Evolutionary conservation across 108 stramenopile species (phyloP).

Genomic region (Hondaea fermentalgiana): DNA sequence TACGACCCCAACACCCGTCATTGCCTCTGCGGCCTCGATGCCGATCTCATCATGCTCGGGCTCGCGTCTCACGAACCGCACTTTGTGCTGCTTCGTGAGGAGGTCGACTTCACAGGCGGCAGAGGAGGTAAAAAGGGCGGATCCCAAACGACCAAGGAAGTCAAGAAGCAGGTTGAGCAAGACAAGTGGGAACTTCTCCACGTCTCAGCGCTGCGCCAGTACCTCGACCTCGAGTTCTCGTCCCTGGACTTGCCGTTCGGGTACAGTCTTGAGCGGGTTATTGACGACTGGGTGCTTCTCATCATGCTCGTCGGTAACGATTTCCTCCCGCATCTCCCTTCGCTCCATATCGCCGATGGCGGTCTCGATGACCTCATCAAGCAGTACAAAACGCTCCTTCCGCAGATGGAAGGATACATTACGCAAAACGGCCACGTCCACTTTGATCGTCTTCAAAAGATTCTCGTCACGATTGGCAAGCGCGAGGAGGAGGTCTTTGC

Average conservation of each 20-base stretch:
- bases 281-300: constrained; percentile 97
- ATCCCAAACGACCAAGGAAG: constrained; percentile 1
- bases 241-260: background rate
- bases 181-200: constrained; percentile 94
- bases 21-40: constrained; percentile 93
- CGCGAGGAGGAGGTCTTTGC: constrained; percentile 25
- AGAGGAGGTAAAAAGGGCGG: constrained; percentile 17
- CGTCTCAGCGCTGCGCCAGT: constrained; percentile 85
- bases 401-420: constrained; percentile 24
- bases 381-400: constrained; percentile 48
- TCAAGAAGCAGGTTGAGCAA: constrained; percentile 83
- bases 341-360: constrained; percentile 83
- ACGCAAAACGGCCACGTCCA: constrained; percentile 22
- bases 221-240: constrained; percentile 77
- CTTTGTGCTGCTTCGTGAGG: constrained; percentile 88
- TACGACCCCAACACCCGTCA: constrained; percentile 68
- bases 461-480: background rate
- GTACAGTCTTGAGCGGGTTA: constrained; percentile 65
- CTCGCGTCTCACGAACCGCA: constrained; percentile 91
- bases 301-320: constrained; percentile 97
- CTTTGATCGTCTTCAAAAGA: constrained; percentile 17
- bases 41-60: constrained; percentile 95
- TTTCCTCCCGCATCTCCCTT: constrained; percentile 91
- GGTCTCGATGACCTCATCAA: constrained; percentile 79
- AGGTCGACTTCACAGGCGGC: constrained; percentile 78